A percentile compares a stretch with the other conserved stretches of the same genome.
Evolutionary conservation across 1,284 basidiomycete species (phyloP).

Genomic region (Kalmanozyma brasiliensis): DNA sequence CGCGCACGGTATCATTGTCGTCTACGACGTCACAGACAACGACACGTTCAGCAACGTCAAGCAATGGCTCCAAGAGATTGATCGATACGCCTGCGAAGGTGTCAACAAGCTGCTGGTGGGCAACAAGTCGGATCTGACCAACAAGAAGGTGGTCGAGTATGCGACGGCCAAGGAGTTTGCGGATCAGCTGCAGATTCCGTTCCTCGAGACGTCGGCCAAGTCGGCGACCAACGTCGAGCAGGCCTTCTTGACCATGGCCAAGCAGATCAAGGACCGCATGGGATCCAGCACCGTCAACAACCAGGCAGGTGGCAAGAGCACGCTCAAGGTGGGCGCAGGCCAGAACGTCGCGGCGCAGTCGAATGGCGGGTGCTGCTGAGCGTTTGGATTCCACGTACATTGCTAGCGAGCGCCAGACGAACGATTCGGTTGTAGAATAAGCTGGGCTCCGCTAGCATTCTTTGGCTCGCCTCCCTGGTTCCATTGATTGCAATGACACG

Average conservation of each 20-base stretch:
- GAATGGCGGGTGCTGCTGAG: conserved; percentile 64
- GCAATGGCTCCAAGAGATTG: conserved; percentile 99
- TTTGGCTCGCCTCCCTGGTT: not conserved
- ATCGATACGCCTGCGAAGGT: conserved; percentile 97
- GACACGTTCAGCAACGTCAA: conserved; percentile 97
- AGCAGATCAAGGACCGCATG: conserved; percentile 69
- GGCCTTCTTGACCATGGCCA: conserved; percentile 71
- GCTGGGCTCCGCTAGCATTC: not conserved
- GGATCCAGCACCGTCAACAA: conserved; percentile 64
- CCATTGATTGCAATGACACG: conserved; percentile 3
- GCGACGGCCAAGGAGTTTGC: conserved; percentile 84
- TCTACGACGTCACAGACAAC: conserved; percentile 96
- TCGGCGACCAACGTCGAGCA: conserved; percentile 71
- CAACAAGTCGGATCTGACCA: conserved; percentile 96
- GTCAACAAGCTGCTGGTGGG: conserved; percentile 98
- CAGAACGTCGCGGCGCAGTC: conserved; percentile 62
- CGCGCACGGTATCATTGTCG: conserved; percentile 93
- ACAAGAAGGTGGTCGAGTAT: conserved; percentile 99
- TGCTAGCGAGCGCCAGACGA: not conserved
- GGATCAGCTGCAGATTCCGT: conserved; percentile 67
- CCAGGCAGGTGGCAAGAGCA: conserved; percentile 61
- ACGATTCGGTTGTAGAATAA: conserved; percentile 8
- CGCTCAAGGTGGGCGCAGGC: conserved; percentile 66
- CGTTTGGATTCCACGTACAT: not conserved
- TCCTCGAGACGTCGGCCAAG: conserved; percentile 71